Evolutionary conservation across 192 early-diverging fungal genomes (phyloP).

Genomic region (Allomyces macrogynus): DNA sequence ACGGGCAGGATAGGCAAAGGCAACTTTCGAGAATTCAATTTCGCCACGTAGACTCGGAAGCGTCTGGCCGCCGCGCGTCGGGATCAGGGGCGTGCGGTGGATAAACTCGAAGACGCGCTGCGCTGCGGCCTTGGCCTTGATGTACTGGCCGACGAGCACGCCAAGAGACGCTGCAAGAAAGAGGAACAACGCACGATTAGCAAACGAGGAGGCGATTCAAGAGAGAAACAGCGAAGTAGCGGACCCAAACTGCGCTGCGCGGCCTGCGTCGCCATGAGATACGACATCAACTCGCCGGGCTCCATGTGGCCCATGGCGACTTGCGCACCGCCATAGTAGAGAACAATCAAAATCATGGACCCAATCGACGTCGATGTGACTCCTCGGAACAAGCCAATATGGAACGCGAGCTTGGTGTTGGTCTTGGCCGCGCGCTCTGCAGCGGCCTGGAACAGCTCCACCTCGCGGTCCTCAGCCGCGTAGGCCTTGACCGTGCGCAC

Average conservation of each 20-base stretch:
- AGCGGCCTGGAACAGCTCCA: conserved; percentile 10
- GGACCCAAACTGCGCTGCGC: conserved; percentile 35
- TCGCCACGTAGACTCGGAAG: conserved; percentile 17
- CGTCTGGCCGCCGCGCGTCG: conserved; percentile 16
- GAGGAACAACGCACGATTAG: conserved; percentile 5
- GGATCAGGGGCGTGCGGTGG: conserved; percentile 22
- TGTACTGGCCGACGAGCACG: conserved; percentile 46
- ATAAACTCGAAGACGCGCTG: conserved; percentile 37
- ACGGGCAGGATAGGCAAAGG: conserved; percentile 48
- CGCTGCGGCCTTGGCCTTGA: conserved; percentile 45
- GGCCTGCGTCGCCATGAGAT: conserved; percentile 43
- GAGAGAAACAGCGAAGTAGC: neutral
- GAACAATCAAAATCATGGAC: conserved; percentile 33
- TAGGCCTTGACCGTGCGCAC: conserved; percentile 41
- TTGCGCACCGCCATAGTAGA: conserved; percentile 43
- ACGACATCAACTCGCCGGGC: conserved; percentile 44
- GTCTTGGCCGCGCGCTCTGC: neutral
- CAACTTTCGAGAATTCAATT: conserved; percentile 33
- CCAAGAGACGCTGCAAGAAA: conserved; percentile 8
- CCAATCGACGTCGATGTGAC: conserved; percentile 37
- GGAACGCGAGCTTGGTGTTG: neutral
- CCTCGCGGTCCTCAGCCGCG: conserved; percentile 31
- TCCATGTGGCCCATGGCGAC: conserved; percentile 33
- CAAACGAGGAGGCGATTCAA: no score
- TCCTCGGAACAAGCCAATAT: conserved; percentile 2